A percentile compares a stretch with the other conserved stretches of the same genome.
Evolutionary conservation across 805 yeast species (phyloP).

Genomic region (Saccharomycopsis vini): DNA sequence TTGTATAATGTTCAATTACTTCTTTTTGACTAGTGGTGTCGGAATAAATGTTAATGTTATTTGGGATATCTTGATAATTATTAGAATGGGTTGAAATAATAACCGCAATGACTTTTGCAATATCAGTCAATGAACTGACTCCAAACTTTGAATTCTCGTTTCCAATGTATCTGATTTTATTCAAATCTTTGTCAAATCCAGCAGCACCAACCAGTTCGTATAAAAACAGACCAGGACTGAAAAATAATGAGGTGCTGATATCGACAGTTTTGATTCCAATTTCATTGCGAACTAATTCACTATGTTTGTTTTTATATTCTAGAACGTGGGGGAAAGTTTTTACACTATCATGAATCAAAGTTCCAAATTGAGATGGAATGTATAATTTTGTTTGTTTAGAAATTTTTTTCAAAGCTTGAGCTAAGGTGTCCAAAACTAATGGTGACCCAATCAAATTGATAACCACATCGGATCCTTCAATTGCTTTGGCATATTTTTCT

Average conservation of each 20-base stretch:
- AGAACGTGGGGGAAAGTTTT: slow-evolving; percentile 30
- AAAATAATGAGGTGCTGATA: slow-evolving; percentile 34
- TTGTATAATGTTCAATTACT: slow-evolving; percentile 33
- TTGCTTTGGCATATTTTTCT: slow-evolving; percentile 27
- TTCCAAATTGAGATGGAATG: slow-evolving; percentile 40
- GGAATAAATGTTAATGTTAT: slow-evolving; percentile 35
- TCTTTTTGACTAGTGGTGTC: slow-evolving; percentile 33
- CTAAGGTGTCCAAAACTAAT: slow-evolving; percentile 31
- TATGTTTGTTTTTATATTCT: slow-evolving; percentile 29
- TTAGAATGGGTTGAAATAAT: slow-evolving; percentile 33
- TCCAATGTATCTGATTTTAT: slow-evolving; percentile 33
- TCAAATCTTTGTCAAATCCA: slow-evolving; percentile 27
- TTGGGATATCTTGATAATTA: slow-evolving; percentile 32
- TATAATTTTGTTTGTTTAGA: slow-evolving; percentile 6
- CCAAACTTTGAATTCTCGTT: slow-evolving; percentile 30
- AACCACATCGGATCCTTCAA: slow-evolving; percentile 43
- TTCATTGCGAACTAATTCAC: slow-evolving; percentile 30
- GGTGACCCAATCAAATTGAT: slow-evolving; percentile 34
- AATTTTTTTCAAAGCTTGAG: slow-evolving; percentile 44
- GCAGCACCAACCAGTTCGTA: slow-evolving; percentile 1
- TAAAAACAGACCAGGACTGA: slow-evolving; percentile 28
- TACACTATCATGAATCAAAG: slow-evolving; percentile 29
- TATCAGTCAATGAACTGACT: slow-evolving; percentile 31
- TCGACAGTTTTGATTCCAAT: slow-evolving; percentile 40
- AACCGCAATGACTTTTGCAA: slow-evolving; percentile 36